Conservation (phyloP, 1,284 basidiomycete species). For the Hortiboletus rubellus region DNA sequence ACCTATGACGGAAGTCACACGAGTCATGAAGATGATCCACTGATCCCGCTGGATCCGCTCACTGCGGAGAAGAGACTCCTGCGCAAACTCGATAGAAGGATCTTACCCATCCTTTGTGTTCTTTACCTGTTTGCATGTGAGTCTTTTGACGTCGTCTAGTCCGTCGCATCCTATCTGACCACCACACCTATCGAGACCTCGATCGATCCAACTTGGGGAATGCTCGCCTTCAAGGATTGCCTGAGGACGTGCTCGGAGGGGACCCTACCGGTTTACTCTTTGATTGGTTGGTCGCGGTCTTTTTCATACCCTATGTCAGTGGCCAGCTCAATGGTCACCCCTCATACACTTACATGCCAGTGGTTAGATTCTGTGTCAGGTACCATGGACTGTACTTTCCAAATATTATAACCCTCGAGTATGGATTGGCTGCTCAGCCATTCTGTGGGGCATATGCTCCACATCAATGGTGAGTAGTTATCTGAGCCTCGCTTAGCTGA, state of each 20-base stretch:
- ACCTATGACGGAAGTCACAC: conserved; percentile 6
- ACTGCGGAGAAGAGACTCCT: conserved; percentile 58
- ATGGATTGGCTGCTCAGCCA: conserved; percentile 65
- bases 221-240: conserved; percentile 69
- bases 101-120: conserved; percentile 68
- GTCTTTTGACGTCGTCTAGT: conserved; percentile 27
- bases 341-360: not conserved
- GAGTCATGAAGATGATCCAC: conserved; percentile 20
- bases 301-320: conserved; percentile 74
- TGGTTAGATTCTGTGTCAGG: conserved; percentile 63
- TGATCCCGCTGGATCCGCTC: conserved; percentile 24
- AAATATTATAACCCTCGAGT: conserved; percentile 66
- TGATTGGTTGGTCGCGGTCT: conserved; percentile 73
- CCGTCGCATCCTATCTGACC: not conserved
- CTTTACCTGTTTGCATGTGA: conserved; percentile 75
- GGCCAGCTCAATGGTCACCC: not conserved
- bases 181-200: conserved; percentile 47
- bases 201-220: conserved; percentile 78
- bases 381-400: conserved; percentile 66
- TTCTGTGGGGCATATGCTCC: conserved; percentile 71
- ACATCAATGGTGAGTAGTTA: conserved; percentile 58
- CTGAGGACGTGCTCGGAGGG: conserved; percentile 61
- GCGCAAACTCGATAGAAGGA: conserved; percentile 64
- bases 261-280: conserved; percentile 66
- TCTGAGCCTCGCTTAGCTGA: not conserved